Percentiles rank a stretch among this genome's conserved stretches.
These are phyloP conservation scores for Ochetophila trinervis DNA, from an alignment of 306 rosid genomes.

Conservation along the genomic window DNA sequence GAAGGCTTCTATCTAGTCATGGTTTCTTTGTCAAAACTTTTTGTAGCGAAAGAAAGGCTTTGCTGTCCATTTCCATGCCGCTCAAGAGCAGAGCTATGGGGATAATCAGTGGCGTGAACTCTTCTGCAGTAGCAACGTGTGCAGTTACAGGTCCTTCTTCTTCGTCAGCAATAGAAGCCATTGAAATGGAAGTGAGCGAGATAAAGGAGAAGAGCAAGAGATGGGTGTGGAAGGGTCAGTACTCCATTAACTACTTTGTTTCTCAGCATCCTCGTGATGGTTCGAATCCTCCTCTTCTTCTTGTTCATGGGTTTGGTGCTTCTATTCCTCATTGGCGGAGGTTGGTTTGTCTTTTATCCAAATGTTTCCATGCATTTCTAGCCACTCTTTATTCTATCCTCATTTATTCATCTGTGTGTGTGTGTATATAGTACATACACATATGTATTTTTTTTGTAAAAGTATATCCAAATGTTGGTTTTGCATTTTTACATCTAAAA, in stretches of 20 bases:
- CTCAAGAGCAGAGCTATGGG: conserved; percentile 6
- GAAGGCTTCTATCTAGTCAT: conserved; percentile 3
- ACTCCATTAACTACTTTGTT: conserved; percentile 64
- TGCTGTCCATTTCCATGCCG: neutral
- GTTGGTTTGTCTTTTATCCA: conserved; percentile 35
- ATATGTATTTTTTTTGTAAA: no score
- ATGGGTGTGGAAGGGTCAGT: conserved; percentile 80
- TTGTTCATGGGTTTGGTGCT: conserved; percentile 96
- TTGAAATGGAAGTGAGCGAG: conserved; percentile 40
- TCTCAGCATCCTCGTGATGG: conserved; percentile 34
- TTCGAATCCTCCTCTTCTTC: conserved; percentile 57
- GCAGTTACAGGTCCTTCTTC: conserved; percentile 27
- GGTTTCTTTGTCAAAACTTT: neutral
- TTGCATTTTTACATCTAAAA: neutral
- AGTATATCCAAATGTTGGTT: no score
- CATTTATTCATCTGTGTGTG: conserved; percentile 3
- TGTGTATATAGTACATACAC: neutral
- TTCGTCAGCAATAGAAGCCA: conserved; percentile 4
- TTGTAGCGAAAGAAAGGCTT: neutral
- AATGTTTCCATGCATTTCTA: neutral
- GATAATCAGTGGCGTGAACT: conserved; percentile 20
- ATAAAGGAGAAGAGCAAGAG: conserved; percentile 48
- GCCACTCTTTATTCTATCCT: conserved; percentile 20
- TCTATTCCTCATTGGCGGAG: conserved; percentile 96
- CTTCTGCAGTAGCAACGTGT: conserved; percentile 23